phyloP scores from a whole-genome alignment of 2,329 filamentous ascomycete genomes.

The Tolypocladium inflatum region DNA sequence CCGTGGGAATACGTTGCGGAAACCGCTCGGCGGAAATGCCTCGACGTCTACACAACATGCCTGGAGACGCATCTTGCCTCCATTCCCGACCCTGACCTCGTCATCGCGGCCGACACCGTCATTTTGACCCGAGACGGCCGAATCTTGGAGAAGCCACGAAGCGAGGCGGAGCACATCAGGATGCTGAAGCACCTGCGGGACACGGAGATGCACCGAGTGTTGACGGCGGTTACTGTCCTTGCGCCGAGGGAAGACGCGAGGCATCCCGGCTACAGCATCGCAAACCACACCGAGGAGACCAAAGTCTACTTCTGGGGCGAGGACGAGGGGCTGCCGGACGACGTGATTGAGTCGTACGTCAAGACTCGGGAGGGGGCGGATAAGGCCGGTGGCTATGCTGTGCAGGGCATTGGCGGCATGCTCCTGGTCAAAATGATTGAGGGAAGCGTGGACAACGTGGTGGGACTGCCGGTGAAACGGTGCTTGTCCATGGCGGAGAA shows the following conservation, averaged over 20 bases:
- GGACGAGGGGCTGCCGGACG: slow-evolving; percentile 54
- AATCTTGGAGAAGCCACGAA: slow-evolving; percentile 86
- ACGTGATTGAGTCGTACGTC: slow-evolving; percentile 71
- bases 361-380: slow-evolving; percentile 84
- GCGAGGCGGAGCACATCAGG: slow-evolving; percentile 67
- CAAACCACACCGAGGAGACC: slow-evolving; percentile 81
- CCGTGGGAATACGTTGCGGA: slow-evolving; percentile 87
- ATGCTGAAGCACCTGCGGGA: slow-evolving; percentile 82
- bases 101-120: slow-evolving; percentile 86
- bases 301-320: slow-evolving; percentile 74
- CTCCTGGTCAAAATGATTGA: slow-evolving; percentile 83
- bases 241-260: slow-evolving; percentile 70
- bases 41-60: slow-evolving; percentile 53
- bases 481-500: slow-evolving; percentile 78
- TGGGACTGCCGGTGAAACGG: slow-evolving; percentile 75
- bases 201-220: slow-evolving; percentile 67
- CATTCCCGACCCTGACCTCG: slow-evolving; percentile 63
- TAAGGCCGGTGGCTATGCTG: slow-evolving; percentile 91
- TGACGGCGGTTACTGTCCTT: slow-evolving; percentile 78
- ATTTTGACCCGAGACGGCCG: slow-evolving; percentile 67
- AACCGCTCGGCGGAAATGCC: slow-evolving; percentile 76
- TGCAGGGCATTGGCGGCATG: slow-evolving; percentile 82
- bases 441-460: slow-evolving; percentile 86
- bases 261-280: slow-evolving; percentile 77
- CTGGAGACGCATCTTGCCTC: slow-evolving; percentile 33